Conservation (phyloP, 805 yeast species). For the Starmerella khaoyaiensis region DNA sequence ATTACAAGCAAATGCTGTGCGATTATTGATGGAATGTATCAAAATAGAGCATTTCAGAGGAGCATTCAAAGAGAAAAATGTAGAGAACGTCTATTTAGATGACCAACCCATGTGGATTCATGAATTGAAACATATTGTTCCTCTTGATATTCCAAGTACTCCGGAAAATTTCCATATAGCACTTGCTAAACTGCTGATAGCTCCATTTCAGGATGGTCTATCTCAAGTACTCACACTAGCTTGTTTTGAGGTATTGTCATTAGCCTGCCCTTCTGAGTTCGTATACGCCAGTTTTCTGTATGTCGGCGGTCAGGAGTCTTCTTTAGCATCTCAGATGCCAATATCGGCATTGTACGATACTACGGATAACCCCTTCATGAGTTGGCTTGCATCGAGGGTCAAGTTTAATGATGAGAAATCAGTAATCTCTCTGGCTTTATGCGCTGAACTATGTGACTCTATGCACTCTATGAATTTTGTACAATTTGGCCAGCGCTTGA, state of each 20-base stretch:
- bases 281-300: slow-evolving; percentile 4
- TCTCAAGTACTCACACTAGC: slow-evolving; percentile 2
- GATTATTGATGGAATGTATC: slow-evolving; percentile 3
- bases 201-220: not conserved
- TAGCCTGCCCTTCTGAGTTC: slow-evolving; percentile 7
- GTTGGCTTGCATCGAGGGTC: slow-evolving; percentile 7
- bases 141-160: slow-evolving; percentile 5
- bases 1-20: slow-evolving; percentile 1
- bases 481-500: not conserved
- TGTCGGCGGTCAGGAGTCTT: slow-evolving; percentile 6
- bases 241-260: slow-evolving; percentile 9
- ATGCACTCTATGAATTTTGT: slow-evolving; percentile 1
- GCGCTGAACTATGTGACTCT: slow-evolving; percentile 3
- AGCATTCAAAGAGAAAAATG: slow-evolving; percentile 1
- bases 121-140: not conserved
- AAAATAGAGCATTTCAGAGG: slow-evolving; percentile 14
- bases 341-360: not conserved
- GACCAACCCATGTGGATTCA: slow-evolving; percentile 3
- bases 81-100: slow-evolving; percentile 3
- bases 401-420: not conserved
- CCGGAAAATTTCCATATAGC: slow-evolving; percentile 11
- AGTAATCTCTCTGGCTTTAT: slow-evolving; percentile 4
- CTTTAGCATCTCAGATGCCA: slow-evolving; percentile 2
- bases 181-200: slow-evolving; percentile 4
- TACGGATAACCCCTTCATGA: slow-evolving; percentile 1